phyloP scores from a whole-genome alignment of 31 red algal genomes.

The Odonthalia washingtoniensis region DNA sequence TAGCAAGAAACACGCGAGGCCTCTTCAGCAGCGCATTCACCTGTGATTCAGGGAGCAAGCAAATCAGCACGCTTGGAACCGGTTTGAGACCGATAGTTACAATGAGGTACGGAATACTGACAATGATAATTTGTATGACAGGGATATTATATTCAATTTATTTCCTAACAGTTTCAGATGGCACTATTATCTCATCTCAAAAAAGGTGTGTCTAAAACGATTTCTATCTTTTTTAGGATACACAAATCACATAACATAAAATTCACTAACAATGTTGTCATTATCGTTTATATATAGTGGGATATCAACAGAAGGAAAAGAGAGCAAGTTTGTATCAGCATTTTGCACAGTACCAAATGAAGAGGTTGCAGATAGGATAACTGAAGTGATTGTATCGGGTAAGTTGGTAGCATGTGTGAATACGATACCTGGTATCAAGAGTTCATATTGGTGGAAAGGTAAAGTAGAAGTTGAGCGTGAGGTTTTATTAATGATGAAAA shows the following conservation, averaged over 20 bases:
- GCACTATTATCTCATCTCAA: too few species aligned
- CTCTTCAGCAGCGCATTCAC: too few species aligned
- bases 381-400: slow-evolving; percentile 44
- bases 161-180: too few species aligned
- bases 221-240: slow-evolving; percentile 1
- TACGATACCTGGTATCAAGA: slow-evolving; percentile 53
- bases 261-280: neutral
- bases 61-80: too few species aligned
- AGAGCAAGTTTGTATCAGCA: slow-evolving; percentile 43
- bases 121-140: too few species aligned
- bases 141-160: too few species aligned
- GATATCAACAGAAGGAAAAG: neutral
- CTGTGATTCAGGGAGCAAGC: too few species aligned
- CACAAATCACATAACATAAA: neutral
- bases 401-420: slow-evolving; percentile 81
- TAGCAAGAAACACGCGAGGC: too few species aligned
- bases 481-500: slow-evolving; percentile 78
- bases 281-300: neutral
- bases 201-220: too few species aligned
- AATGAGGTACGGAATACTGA: too few species aligned
- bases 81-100: too few species aligned
- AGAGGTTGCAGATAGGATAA: slow-evolving; percentile 26
- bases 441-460: slow-evolving; percentile 71
- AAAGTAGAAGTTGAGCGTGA: slow-evolving; percentile 64
- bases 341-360: slow-evolving; percentile 49